A percentile compares a stretch with the other conserved stretches of the same genome.
Evolutionary conservation across 495 filamentous ascomycete genomes (phyloP).

Genomic region (Elaphomyces granulatus): DNA sequence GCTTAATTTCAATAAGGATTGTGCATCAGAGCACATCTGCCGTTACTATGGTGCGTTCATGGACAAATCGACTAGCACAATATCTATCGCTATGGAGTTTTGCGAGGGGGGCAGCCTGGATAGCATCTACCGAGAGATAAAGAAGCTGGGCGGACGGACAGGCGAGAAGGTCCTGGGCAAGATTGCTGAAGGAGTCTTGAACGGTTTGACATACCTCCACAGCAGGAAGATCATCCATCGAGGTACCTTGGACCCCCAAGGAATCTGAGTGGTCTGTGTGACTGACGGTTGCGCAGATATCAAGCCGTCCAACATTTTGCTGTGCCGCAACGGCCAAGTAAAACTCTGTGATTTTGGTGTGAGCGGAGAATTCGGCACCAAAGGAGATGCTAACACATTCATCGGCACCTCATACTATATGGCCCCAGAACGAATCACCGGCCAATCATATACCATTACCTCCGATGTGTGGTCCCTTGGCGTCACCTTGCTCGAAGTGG

Average conservation of each 20-base stretch:
- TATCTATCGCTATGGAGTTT: conserved; percentile 98
- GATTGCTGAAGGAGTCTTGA: conserved; percentile 87
- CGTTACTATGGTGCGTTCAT: conserved; percentile 94
- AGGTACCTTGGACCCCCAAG: conserved; percentile 24
- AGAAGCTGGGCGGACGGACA: conserved; percentile 82
- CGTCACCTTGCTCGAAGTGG: conserved; percentile 91
- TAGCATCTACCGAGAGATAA: conserved; percentile 93
- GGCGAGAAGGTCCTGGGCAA: conserved; percentile 98
- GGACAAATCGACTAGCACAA: conserved; percentile 83
- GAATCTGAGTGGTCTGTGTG: not conserved
- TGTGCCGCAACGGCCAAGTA: conserved; percentile 84
- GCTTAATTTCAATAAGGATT: conserved; percentile 93
- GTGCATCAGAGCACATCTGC: conserved; percentile 86
- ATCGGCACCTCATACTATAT: conserved; percentile 99
- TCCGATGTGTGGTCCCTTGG: conserved; percentile 96
- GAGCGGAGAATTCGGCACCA: conserved; percentile 93
- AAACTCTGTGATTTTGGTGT: conserved; percentile 98
- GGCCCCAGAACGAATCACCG: conserved; percentile 95
- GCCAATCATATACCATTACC: conserved; percentile 94
- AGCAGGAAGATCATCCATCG: conserved; percentile 94
- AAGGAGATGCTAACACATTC: conserved; percentile 96
- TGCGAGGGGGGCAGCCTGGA: conserved; percentile 94
- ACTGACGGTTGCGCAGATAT: conserved; percentile 45
- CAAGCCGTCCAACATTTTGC: conserved; percentile 93
- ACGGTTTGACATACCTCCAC: conserved; percentile 92